A percentile compares a stretch with the other conserved stretches of the same genome.
Conservation (phyloP, 2,329 filamentous ascomycete species). For the Diaporthe sp. region DNA sequence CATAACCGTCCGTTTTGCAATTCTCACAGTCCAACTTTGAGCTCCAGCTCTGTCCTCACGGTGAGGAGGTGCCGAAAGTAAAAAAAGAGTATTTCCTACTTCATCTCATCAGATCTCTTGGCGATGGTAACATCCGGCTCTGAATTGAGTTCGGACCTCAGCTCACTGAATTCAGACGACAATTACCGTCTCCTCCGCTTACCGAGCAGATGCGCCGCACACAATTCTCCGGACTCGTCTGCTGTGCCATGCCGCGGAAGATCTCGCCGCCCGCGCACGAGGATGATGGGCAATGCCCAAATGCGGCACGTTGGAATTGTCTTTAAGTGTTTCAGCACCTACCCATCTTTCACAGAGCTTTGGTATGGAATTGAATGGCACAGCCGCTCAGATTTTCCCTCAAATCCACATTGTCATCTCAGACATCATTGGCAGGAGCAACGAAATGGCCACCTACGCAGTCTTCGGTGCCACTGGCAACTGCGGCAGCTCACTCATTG, state of each 20-base stretch:
- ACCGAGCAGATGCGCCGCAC: neutral
- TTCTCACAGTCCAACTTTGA: neutral
- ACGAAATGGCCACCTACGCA: neutral
- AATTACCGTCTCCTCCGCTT: neutral
- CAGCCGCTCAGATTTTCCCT: neutral
- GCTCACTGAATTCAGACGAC: neutral
- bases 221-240: neutral
- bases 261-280: neutral
- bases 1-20: neutral
- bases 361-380: neutral
- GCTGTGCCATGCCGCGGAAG: neutral
- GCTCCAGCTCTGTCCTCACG: neutral
- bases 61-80: neutral
- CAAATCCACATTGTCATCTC: neutral
- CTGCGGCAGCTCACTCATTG: neutral
- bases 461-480: neutral
- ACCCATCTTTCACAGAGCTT: neutral
- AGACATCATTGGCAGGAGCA: neutral
- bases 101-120: neutral
- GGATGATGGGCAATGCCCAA: neutral
- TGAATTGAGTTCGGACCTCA: neutral
- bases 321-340: neutral
- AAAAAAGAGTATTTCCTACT: neutral
- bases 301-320: neutral
- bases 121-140: neutral